Percentiles rank a stretch among this genome's conserved stretches.
Conservation (phyloP, 495 filamentous ascomycete species). For the Aspergillus incahuasiensis region DNA sequence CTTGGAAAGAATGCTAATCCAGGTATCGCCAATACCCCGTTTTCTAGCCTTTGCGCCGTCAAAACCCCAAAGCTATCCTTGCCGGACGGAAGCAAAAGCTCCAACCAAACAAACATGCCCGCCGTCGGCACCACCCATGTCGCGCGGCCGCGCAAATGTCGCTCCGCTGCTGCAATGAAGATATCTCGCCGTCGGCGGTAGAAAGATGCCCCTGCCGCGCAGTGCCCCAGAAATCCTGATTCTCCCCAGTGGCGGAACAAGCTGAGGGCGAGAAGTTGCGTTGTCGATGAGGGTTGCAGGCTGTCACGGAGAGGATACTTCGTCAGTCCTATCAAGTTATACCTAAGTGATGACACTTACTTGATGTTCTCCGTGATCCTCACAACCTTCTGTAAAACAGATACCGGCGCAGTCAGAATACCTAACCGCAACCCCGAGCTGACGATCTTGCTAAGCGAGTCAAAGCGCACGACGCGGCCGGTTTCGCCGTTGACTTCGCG, state of each 20-base stretch:
- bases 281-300: slow-evolving; percentile 7
- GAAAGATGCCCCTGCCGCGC: neutral
- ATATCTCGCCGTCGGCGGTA: neutral
- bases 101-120: slow-evolving; percentile 9
- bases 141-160: neutral
- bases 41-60: no score
- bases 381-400: neutral
- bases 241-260: slow-evolving; percentile 3
- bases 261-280: slow-evolving; percentile 3
- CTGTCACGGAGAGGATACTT: neutral
- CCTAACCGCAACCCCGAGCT: slow-evolving; percentile 5
- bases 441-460: slow-evolving; percentile 10
- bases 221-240: slow-evolving; percentile 3
- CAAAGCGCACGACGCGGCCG: slow-evolving; percentile 5
- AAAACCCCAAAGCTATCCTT: slow-evolving; percentile 4
- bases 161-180: slow-evolving; percentile 3
- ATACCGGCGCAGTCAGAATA: neutral
- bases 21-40: no score
- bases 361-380: no score
- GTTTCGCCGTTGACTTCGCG: slow-evolving; percentile 3
- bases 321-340: no score
- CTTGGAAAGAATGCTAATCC: no score
- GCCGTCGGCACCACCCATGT: slow-evolving; percentile 5
- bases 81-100: neutral
- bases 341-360: neutral